A percentile compares a stretch with the other conserved stretches of the same genome.
These are phyloP conservation scores for Claviceps humidiphila DNA, from an alignment of 2,329 filamentous ascomycete species.

Conservation along the genomic window DNA sequence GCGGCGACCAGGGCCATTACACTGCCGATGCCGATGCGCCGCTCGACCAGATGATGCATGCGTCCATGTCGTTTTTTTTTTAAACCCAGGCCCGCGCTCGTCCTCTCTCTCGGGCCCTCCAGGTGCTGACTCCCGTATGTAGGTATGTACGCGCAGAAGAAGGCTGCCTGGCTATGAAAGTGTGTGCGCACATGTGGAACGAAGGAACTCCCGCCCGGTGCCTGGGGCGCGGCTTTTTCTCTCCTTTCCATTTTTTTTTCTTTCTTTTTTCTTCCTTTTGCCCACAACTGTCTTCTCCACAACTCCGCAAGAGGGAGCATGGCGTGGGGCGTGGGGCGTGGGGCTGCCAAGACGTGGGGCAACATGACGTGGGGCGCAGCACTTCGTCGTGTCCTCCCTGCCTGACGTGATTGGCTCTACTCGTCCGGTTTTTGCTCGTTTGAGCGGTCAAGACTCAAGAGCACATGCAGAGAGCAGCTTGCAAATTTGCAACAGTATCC, in stretches of 20 bases:
- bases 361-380: background rate
- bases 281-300: background rate
- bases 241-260: background rate
- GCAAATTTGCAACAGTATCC: too few relatives aligned
- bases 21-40: too few relatives aligned
- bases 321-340: background rate
- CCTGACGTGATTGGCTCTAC: background rate
- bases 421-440: background rate
- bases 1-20: too few relatives aligned
- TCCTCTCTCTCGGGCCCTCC: too few relatives aligned
- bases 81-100: too few relatives aligned
- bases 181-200: constrained; percentile 3
- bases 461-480: too few relatives aligned
- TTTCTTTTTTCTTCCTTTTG: background rate
- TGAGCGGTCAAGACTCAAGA: background rate
- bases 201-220: background rate
- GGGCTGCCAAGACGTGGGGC: too few relatives aligned
- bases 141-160: too few relatives aligned
- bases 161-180: too few relatives aligned
- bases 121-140: too few relatives aligned
- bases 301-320: background rate
- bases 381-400: background rate
- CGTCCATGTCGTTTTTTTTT: too few relatives aligned
- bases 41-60: too few relatives aligned
- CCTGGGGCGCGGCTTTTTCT: constrained; percentile 2